Evolutionary conservation across 192 early-diverging fungal genomes (phyloP), one percentile per base, ranked within the genome.

Genomic region (Coemansia sp.): DNA sequence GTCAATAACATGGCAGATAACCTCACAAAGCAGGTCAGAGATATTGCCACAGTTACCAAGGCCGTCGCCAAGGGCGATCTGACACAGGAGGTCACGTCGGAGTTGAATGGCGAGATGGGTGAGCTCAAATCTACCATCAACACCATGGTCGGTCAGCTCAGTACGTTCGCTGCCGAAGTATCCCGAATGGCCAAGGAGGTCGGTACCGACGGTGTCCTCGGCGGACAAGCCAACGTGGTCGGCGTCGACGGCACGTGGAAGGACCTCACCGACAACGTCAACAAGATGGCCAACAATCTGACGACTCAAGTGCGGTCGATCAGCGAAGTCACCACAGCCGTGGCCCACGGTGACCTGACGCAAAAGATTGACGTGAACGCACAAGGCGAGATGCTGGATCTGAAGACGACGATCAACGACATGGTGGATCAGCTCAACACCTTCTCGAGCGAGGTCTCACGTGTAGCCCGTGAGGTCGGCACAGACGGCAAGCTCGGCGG

Each of bases 221-320:
- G 87, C 16, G 87, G 86, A 1, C 83, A 86, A 58, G 87, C 87
- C 31, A 62, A 71, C 4, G 87, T 89, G 2, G 68, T 51, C 32
- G 77, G 57, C 25, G 87, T 87, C 0, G 82, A 60, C 25, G 87
- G 87, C 25, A 85, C 82, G 0, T 89, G 87, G 87, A 86, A 83
- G 46, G 82, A 85, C 19, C 60, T 89, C 0, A 89, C 87, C 2
- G 80, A 84, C 54, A 86, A 85, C 47, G 87, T 89, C 62, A 89
- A 89, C 66, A 84, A 75, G n/a, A 89, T 89, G 88, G 86, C 88
- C 0, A 66, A 71, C 28, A 81, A 89, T 54, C 52, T 88, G 0
- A 88, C 87, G 0, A 71, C 69, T 22, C 87, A 89, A 62, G 86
- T 89, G 2, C 83, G 87, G 51, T 75, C 79, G 21, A 89, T 89